Evolutionary conservation across 2,329 filamentous ascomycete species (phyloP), one percentile per base, ranked within the genome.

Genomic region (Nigrospora osmanthi): DNA sequence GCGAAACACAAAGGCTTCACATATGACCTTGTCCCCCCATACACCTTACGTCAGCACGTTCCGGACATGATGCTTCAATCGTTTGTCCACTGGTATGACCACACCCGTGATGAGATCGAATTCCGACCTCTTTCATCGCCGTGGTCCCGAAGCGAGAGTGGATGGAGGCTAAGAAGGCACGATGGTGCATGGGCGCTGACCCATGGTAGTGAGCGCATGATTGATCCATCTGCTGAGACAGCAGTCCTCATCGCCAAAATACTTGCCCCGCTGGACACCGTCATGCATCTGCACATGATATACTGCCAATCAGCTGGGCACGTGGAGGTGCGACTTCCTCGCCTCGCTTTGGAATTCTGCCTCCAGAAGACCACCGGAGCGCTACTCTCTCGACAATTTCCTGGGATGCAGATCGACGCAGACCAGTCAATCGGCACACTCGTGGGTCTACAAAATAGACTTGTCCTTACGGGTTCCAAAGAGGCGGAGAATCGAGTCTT

Each of bases 331-430:
- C 30, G n/a, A 3, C 38, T 40, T 10, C 30, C 30, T 17, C 38
- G 38, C 4, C 34, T 17, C 11, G 28, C 68, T 5, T 57, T 81
- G 0, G 62, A 64, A 0, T 83, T 82, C 46, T 54, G 47, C 9
- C 43, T 76, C 1, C 49, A 52, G 1, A 13, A 46, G 2, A 55
- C 58, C 0, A 50, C 54, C 0, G 42, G 50, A 0, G 36, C 37
- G 0, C 48, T 80, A 3, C 44, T 53, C n/a, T 80, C 71, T 1
- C 67, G 64, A 6, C 68, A 81, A 45, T 75, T 72, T 46, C 63
- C 66, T 0, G 73, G 69, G 1, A 75, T 78, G 68, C 49, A 54
- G 0, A 51, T 83, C 2, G 73, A 79, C 48, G 13, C 47, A 0
- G 19, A 63, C 11, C 77, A 80, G 49, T 53, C 55, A 2, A 53